A percentile compares a stretch with the other conserved stretches of the same genome.
Conservation (phyloP, 495 filamentous ascomycete species). For the Talaromyces liani region DNA sequence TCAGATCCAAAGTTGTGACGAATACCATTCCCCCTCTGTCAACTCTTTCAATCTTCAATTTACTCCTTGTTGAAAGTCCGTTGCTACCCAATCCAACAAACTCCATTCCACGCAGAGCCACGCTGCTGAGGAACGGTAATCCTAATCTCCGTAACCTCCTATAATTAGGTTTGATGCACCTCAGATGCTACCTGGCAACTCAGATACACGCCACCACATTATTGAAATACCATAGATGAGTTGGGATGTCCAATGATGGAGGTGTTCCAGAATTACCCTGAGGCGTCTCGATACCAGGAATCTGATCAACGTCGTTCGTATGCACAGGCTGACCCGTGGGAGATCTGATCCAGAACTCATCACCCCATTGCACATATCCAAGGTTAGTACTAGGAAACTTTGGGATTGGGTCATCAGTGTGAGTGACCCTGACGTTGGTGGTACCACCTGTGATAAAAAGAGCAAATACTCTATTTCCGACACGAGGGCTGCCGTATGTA, state of each 20-base stretch:
- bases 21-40: not conserved
- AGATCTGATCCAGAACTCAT: constrained; percentile 56
- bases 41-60: not conserved
- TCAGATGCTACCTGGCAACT: not conserved
- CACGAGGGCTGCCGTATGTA: constrained; percentile 61
- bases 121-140: not conserved
- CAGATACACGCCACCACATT: constrained; percentile 15
- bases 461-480: constrained; percentile 52
- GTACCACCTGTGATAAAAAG: constrained; percentile 43
- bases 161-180: not conserved
- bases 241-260: constrained; percentile 9
- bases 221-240: constrained; percentile 40
- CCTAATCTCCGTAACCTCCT: not conserved
- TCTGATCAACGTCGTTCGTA: not conserved
- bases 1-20: not conserved
- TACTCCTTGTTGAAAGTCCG: not conserved
- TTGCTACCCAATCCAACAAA: not conserved
- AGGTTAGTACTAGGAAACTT: constrained; percentile 48
- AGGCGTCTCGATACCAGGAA: not conserved
- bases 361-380: constrained; percentile 55
- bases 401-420: constrained; percentile 60
- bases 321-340: not conserved
- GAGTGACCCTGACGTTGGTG: constrained; percentile 56
- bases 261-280: constrained; percentile 31
- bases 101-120: not conserved